Conservation (phyloP, 2,329 filamentous ascomycete species). For the Neoscytalidium dimidiatum region DNA sequence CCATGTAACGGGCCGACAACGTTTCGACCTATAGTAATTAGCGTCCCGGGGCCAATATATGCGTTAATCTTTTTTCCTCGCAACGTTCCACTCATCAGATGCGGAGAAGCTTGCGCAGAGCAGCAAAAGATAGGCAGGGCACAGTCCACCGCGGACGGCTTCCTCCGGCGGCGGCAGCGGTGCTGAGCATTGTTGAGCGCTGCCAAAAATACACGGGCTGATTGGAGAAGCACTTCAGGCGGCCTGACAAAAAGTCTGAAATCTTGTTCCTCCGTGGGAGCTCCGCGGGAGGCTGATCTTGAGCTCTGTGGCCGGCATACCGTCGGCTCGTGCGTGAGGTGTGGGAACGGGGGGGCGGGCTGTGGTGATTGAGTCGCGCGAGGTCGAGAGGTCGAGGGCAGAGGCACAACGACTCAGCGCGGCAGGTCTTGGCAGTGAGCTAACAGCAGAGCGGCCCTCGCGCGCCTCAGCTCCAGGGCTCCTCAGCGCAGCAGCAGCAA, state of each 20-base stretch:
- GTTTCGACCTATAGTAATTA: constrained; percentile 11
- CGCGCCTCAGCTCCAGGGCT: not conserved
- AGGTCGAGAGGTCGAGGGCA: not conserved
- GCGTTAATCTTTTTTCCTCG: constrained; percentile 14
- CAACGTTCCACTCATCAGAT: constrained; percentile 14
- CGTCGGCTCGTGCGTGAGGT: not conserved
- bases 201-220: not conserved
- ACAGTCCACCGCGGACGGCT: not conserved
- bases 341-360: not conserved
- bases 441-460: not conserved
- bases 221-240: not conserved
- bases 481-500: not conserved
- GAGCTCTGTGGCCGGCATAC: not conserved
- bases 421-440: not conserved
- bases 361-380: not conserved
- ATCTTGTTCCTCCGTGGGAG: too few relatives aligned
- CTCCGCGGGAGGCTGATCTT: not conserved
- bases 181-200: not conserved
- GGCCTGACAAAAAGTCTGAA: not conserved
- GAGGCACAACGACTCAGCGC: not conserved
- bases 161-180: not conserved
- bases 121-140: constrained; percentile 2
- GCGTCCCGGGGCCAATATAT: constrained; percentile 1
- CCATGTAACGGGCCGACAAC: not conserved
- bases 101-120: constrained; percentile 11